Conservation (phyloP, 139 green algal species). For the Coccomyxa sp. region DNA sequence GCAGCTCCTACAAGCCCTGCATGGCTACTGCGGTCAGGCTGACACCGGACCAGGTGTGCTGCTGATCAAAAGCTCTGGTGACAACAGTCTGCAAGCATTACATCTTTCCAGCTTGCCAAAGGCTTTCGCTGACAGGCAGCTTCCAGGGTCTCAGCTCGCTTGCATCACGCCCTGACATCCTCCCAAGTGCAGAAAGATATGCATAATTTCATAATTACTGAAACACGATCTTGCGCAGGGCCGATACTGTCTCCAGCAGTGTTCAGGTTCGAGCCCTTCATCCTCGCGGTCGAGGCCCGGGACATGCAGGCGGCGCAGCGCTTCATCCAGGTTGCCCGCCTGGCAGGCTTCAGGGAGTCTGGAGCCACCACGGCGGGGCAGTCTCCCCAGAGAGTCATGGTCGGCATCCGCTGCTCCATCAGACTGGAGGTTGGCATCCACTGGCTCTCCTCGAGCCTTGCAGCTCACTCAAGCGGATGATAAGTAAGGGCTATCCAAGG, state of each 20-base stretch:
- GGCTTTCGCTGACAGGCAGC: no score
- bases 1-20: conserved; percentile 28
- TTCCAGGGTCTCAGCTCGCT: no score
- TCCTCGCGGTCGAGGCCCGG: conserved; percentile 60
- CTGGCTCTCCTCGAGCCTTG: neutral
- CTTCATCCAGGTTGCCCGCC: conserved; percentile 45
- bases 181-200: no score
- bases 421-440: conserved; percentile 44
- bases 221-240: neutral
- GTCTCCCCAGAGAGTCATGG: conserved; percentile 42
- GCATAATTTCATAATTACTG: no score
- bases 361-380: conserved; percentile 31
- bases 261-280: conserved; percentile 80
- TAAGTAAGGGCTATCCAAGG: no score
- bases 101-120: no score
- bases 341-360: conserved; percentile 65
- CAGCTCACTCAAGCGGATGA: no score
- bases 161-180: no score
- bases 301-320: conserved; percentile 20
- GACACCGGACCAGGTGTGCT: neutral
- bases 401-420: conserved; percentile 58
- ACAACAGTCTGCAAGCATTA: no score
- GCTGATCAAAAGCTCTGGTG: no score
- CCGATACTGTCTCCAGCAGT: conserved; percentile 24
- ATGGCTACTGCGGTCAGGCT: conserved; percentile 7